Base-by-base conservation (phyloP, 176 grass and related monocot species). In the Saccharum spontaneum region DNA sequence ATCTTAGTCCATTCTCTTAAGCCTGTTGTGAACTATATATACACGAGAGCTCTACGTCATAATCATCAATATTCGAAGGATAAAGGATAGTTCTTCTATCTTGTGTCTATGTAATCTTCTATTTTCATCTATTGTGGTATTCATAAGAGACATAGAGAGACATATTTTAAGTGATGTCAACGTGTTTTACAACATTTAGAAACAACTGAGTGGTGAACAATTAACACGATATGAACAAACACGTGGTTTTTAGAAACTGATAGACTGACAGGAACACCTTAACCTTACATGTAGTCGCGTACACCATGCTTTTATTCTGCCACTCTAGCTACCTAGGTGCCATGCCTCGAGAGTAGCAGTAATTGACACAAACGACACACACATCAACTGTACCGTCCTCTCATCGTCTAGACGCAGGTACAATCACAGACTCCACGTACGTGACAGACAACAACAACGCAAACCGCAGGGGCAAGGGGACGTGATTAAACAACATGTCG, bases 281-380 rank as follows among this genome's bases (percentile, higher is more conserved):
- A 73, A 5, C 40, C 40, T 72, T 45, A 72, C 5, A 72, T 12
- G 39, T 48, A 73, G n/a, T 46, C 23, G 12, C 41, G 16, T 18
- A 73, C 43, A 8, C 41, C 43, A 50, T 52, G 45, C 72, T 71
- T 52, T 75, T 75, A 75, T 75, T 75, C 3, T 52, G 26, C 72
- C 24, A 50, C 72, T 75, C 45, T 30, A 46, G 50, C 50, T 22
- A 57, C 72, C 24, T 16, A 31, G 18, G n/a, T 57, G 11, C 10
- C 59, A 23, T 10, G 8, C 26, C 44, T 44, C 3, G 72, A 31
- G 26, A 75, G 72, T 24, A 75, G 71, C 6, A 49, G 28, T 46
- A 33, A 20, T 6, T 1, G 41, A 45, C 41, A 73, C 14, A 23
- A 14, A 30, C 46, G 39, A 31, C 67, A 40, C 68, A 28, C 26